Evolutionary conservation across 352 stramenopile species (phyloP).

Genomic region (Phytopythium kandeliae): DNA sequence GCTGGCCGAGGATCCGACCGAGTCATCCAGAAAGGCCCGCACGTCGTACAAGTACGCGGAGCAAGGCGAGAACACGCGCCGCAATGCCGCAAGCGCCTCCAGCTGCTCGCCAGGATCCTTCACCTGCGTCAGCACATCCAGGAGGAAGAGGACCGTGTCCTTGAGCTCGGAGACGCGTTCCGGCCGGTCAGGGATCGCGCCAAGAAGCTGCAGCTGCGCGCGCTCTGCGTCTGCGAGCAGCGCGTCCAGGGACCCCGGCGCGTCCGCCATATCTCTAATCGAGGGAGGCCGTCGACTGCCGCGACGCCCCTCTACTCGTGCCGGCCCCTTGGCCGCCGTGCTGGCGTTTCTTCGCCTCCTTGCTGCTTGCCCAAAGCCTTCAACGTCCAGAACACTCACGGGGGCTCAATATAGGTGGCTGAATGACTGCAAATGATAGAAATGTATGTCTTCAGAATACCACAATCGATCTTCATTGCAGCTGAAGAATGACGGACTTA

Average conservation of each 20-base stretch:
- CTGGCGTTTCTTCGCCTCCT: not conserved
- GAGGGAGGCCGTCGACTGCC: too few species aligned
- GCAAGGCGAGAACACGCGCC: conserved; percentile 31
- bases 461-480: too few species aligned
- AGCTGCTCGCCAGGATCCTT: conserved; percentile 14
- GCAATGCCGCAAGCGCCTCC: conserved; percentile 33
- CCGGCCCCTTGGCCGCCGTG: too few species aligned
- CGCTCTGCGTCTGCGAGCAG: conserved; percentile 37
- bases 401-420: too few species aligned
- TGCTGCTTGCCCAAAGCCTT: too few species aligned
- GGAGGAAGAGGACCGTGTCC: conserved; percentile 37
- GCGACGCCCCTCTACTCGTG: too few species aligned
- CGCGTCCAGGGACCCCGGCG: conserved; percentile 9
- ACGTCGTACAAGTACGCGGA: conserved; percentile 31
- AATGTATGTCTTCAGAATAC: too few species aligned
- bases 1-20: not conserved
- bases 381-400: too few species aligned
- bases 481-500: too few species aligned
- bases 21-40: conserved; percentile 23
- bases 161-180: conserved; percentile 25
- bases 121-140: conserved; percentile 37
- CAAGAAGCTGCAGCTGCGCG: conserved; percentile 27
- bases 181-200: conserved; percentile 15
- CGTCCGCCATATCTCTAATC: not conserved
- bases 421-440: too few species aligned